Base-by-base conservation (phyloP, 2,329 filamentous ascomycete species). In the Fusarium chlamydosporum region DNA sequence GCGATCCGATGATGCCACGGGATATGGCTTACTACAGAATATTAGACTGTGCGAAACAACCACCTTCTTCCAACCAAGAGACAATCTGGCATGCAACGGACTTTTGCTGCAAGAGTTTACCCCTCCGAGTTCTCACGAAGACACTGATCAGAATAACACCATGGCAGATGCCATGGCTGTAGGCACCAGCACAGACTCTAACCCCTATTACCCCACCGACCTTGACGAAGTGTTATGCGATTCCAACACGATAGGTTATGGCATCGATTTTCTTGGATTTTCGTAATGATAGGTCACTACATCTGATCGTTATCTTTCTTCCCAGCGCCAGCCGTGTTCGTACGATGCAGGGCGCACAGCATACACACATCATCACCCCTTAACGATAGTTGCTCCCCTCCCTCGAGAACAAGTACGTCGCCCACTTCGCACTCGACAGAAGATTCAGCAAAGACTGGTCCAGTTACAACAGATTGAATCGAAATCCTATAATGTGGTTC, bases 311-410 rank as follows among this genome's bases (percentile, higher is more conserved):
- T 23, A n/a, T 35, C 31, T 35, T 48, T 35, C 31, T 26, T 48
- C 31, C 11, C 31, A 12, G 31, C 8, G 33, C 18, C 31, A 35
- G 34, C 31, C 45, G 31, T 48, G 18, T 35, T 35, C 20, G 20
- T 48, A 35, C 15, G 31, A 26, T 48, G 20, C 12, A 48, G 45
- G 10, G 29, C 13, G 18, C 31, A 48, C n/a, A 48, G 45, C 31
- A 48, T 48, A n/a, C 31, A 35, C 13, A 48, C 31, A 48, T 48
- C 31, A 48, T 48, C 9, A 48, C 18, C 29, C 18, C 31, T 48
- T 31, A 20, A 13, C 23, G 20, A 48, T 34, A 48, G 45, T 23
- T 20, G 31, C 45, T 48, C 45, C 31, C 31, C 45, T 48, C 45
- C 45, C 45, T 48, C 31, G 16, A 48, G 31, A 35, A 48, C 31